Base-by-base conservation (phyloP, 306 rosid species). In the Prunus campanulata region DNA sequence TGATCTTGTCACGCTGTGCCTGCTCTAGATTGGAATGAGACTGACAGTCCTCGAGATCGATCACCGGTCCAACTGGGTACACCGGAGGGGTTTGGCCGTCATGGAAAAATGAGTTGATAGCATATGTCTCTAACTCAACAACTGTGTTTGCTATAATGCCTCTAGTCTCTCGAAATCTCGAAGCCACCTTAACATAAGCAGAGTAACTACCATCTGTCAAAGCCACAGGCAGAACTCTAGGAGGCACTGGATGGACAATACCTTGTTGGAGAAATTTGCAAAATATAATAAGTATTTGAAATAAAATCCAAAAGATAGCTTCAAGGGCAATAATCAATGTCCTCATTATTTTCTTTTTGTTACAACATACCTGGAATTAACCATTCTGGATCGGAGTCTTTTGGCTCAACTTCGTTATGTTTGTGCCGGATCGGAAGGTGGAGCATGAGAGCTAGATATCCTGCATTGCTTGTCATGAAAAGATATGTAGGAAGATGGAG, bases 61-160 rank as follows among this genome's bases (percentile, higher is more conserved):
- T 27, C 85, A 87, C 82, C 3, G 90, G 96, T 35, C 90, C 93
- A 79, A 87, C 83, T 32, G 88, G 76, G 81, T 88, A 88, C 10
- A 87, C 81, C 24, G 90, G 85, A 74, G 91, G 91, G 8, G 69
- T 62, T 71, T 70, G 54, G 7, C 61, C 74, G 72, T 85, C 75
- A 55, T 55, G 11, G 66, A 48, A 69, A 66, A 86, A 56, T 20
- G 79, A 81, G 66, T 68, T 80, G 35, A 89, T 59, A 44, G 77
- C 79, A 70, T 73, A 7, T 0, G 76, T 48, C 84, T 91, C 93
- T 27, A 87, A 68, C 50, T 83, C 93, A 16, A 74, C 69, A 63
- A 89, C 82, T 0, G 91, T 74, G 35, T 91, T 91, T 1, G 83
- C 89, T 72, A 91, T 73, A 5, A 91, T 85, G n/a, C 96, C 91